A percentile compares a stretch with the other conserved stretches of the same genome.
Conservation (phyloP, 257 asterid genomes). For the Anisodus tanguticus region DNA sequence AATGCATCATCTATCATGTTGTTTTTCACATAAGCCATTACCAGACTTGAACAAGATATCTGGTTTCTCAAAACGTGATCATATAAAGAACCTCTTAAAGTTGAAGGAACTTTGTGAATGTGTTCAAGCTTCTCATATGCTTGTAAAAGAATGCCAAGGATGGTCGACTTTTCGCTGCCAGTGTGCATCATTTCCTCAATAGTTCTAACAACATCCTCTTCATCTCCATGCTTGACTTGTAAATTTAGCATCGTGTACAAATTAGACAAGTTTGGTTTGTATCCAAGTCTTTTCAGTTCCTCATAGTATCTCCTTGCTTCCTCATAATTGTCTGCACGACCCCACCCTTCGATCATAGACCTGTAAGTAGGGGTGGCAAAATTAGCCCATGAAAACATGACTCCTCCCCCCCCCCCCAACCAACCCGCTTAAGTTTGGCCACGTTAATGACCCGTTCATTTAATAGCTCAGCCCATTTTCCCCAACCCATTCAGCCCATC, state of each 20-base stretch:
- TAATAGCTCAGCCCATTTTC: too few relatives aligned
- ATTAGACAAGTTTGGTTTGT: slow-evolving; percentile 74
- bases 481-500: too few relatives aligned
- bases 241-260: slow-evolving; percentile 78
- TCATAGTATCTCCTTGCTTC: slow-evolving; percentile 52
- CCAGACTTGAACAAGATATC: slow-evolving; percentile 70
- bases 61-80: slow-evolving; percentile 62
- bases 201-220: slow-evolving; percentile 54
- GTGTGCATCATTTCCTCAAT: slow-evolving; percentile 69
- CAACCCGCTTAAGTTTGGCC: too few relatives aligned
- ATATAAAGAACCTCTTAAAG: slow-evolving; percentile 59
- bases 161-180: slow-evolving; percentile 71
- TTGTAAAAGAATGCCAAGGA: slow-evolving; percentile 74
- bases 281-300: slow-evolving; percentile 67
- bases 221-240: slow-evolving; percentile 74
- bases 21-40: slow-evolving; percentile 67
- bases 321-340: slow-evolving; percentile 61
- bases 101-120: slow-evolving; percentile 52
- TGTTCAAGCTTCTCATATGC: slow-evolving; percentile 73
- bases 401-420: too few relatives aligned
- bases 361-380: slow-evolving; percentile 53
- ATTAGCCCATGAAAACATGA: too few relatives aligned
- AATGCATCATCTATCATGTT: slow-evolving; percentile 67
- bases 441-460: too few relatives aligned
- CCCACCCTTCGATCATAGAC: slow-evolving; percentile 95